Base-by-base conservation (phyloP, 371 early-diverging fungal species). In the Thermomucor indicae-seudaticae region DNA sequence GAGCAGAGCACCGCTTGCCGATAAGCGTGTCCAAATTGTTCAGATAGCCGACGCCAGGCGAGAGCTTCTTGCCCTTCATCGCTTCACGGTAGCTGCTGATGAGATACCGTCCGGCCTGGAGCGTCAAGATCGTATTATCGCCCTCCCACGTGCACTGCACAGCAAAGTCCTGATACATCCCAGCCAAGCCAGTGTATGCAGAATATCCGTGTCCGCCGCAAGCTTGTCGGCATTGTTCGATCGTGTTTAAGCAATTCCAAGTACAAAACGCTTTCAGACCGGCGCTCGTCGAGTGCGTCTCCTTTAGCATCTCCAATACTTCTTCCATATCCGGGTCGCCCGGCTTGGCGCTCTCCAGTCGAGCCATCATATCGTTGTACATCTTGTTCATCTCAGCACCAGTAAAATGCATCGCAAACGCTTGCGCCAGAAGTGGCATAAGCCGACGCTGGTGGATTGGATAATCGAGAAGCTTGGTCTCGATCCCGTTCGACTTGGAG, bases 211-310 rank as follows among this genome's bases (percentile, higher is more conserved):
- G 95, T 16, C 95, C 90, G 53, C 95, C 95, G 50, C 90, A 80
- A 7, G 92, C 74, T 72, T 94, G 94, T 24, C 95, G 81, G 65
- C 93, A 92, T 54, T 90, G 86, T 65, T 95, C 94, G 46, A 92
- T 93, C 29, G 87, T 90, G 58, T 79, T 84, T 31, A 93, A 75
- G 42, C 87, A 84, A 57, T 82, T 87, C 91, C 94, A 94, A 5
- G 95, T 95, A 70, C 94, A 92, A 61, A 92, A 92, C n/a, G 93
- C 92, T 74, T 95, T 95, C 51, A 95, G 79, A 35, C 95, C 95
- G 14, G 94, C 93, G 46, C 84, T 83, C 44, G 95, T 94, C 6
- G 92, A 88, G 58, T 95, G 95, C 3, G 93, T 88, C 67, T 93
- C 93, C 78, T 92, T 94, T 55, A 95, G 77, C 30, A 78, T 72